Conservation (phyloP, 2,329 filamentous ascomycete species). For the Trichophaea hybrida region DNA sequence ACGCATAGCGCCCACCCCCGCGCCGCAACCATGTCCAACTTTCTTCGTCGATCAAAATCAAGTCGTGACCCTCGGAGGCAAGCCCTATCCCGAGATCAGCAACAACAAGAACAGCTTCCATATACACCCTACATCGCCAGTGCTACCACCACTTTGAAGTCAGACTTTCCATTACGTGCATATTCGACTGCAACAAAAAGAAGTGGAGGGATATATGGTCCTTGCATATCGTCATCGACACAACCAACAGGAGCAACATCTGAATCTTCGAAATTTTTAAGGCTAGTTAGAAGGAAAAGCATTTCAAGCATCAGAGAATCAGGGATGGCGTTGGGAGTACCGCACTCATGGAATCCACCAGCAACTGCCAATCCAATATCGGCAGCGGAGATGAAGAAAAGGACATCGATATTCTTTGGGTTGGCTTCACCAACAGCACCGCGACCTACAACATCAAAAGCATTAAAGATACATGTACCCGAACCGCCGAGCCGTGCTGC, state of each 20-base stretch:
- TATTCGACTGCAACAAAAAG: conserved; percentile 5
- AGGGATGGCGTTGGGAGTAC: neutral
- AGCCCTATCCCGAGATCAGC: conserved; percentile 13
- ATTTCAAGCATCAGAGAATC: conserved; percentile 10
- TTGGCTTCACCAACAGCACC: conserved; percentile 1
- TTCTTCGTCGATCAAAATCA: conserved; percentile 20
- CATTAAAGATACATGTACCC: conserved; percentile 9
- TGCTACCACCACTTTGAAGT: neutral
- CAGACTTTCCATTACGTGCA: neutral
- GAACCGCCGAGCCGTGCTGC: neutral
- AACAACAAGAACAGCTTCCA: conserved; percentile 7
- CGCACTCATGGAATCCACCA: conserved; percentile 1
- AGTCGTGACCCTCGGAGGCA: conserved; percentile 17
- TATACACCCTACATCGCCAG: neutral
- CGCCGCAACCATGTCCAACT: conserved; percentile 10
- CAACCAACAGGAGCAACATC: neutral
- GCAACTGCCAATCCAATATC: neutral
- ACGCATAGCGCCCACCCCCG: neutral
- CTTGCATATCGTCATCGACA: neutral
- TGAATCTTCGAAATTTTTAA: conserved; percentile 3
- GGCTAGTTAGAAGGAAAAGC: conserved; percentile 18
- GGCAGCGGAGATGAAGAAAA: conserved; percentile 1
- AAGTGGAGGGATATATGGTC: neutral
- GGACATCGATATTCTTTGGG: conserved; percentile 7
- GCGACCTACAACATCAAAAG: conserved; percentile 15